Conservation (phyloP, 2,329 filamentous ascomycete genomes). For the Cryphonectria carpinicola region DNA sequence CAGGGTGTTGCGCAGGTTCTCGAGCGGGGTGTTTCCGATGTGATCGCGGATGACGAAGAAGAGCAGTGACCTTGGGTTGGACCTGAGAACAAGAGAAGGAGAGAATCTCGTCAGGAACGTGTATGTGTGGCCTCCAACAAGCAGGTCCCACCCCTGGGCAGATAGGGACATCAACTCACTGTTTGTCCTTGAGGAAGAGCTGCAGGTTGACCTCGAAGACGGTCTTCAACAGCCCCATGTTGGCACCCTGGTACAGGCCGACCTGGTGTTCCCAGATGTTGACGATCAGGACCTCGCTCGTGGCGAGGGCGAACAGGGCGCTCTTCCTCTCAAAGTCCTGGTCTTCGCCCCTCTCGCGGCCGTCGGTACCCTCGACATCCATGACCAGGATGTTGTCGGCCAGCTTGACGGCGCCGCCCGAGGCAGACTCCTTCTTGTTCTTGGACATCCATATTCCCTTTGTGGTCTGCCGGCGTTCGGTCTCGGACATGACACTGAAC, state of each 20-base stretch:
- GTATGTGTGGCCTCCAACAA: not conserved
- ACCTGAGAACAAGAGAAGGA: conserved; percentile 55
- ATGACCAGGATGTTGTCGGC: conserved; percentile 98
- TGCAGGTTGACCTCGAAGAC: conserved; percentile 99
- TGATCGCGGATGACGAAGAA: conserved; percentile 99
- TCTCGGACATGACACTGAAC: conserved; percentile 97
- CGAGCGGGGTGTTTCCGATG: conserved; percentile 85
- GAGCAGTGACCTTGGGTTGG: conserved; percentile 84
- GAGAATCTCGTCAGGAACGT: not conserved
- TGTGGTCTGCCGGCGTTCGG: conserved; percentile 91
- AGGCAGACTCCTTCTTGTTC: conserved; percentile 71
- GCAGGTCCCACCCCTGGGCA: not conserved
- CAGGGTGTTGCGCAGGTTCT: conserved; percentile 87
- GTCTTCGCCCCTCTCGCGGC: conserved; percentile 93
- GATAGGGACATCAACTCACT: conserved; percentile 57
- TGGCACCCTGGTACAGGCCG: conserved; percentile 95
- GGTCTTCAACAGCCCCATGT: conserved; percentile 98
- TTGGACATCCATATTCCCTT: conserved; percentile 99
- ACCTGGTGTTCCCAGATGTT: conserved; percentile 99
- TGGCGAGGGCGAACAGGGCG: conserved; percentile 93
- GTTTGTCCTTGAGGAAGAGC: conserved; percentile 92
- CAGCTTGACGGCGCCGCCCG: conserved; percentile 63
- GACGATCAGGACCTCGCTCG: conserved; percentile 95
- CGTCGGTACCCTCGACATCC: conserved; percentile 98
- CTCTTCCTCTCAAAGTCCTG: conserved; percentile 99